These are phyloP conservation scores for Penicillium salamii DNA, from an alignment of 495 filamentous ascomycete species.

Conservation along the genomic window DNA sequence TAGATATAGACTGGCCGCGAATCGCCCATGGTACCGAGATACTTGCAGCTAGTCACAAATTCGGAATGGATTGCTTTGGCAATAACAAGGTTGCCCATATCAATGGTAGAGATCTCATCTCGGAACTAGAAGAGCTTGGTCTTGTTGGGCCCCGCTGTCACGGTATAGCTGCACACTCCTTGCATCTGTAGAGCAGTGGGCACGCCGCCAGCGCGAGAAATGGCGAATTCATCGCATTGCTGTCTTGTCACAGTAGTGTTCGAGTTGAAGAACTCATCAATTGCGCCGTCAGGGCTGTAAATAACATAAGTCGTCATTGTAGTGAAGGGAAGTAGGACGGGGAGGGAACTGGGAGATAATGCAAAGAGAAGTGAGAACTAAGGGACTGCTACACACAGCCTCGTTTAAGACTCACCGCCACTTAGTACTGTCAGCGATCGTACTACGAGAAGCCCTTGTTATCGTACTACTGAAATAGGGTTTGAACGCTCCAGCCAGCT, in stretches of 20 bases:
- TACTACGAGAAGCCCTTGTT: no score
- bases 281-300: conserved; percentile 10
- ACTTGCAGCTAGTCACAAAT: conserved; percentile 15
- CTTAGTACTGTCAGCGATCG: no score
- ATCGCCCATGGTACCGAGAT: conserved; percentile 13
- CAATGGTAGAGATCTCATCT: conserved; percentile 9
- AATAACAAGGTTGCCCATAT: conserved; percentile 8
- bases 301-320: conserved; percentile 10
- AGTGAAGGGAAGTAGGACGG: conserved; percentile 3
- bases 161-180: conserved; percentile 27
- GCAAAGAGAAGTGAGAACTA: no score
- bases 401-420: no score
- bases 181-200: conserved; percentile 14
- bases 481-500: no score
- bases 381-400: no score
- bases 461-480: no score
- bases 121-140: conserved; percentile 22
- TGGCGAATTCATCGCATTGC: conserved; percentile 12
- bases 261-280: conserved; percentile 9
- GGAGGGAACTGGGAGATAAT: no score
- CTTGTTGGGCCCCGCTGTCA: conserved; percentile 14
- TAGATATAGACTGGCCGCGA: conserved; percentile 14
- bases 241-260: conserved; percentile 11
- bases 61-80: conserved; percentile 10
- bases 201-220: conserved; percentile 6